Evolutionary conservation across 1,139 yeast species (phyloP).

Genomic region (Kodamaea anthophila): DNA sequence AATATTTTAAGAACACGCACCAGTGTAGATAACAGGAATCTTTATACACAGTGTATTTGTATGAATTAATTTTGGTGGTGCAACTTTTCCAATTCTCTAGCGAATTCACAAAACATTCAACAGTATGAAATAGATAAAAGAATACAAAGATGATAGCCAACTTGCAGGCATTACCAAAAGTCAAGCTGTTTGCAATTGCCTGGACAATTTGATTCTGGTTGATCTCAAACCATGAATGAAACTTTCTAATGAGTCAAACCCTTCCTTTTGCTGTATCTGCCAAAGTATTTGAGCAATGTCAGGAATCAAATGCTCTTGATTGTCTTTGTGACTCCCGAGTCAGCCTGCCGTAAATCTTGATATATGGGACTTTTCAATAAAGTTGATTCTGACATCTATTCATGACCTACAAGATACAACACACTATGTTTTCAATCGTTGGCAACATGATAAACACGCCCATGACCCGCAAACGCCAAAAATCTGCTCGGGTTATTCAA

Average conservation of each 20-base stretch:
- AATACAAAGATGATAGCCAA: too few species aligned
- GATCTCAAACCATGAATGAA: conserved; percentile 35
- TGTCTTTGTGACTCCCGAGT: conserved; percentile 66
- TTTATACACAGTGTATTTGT: too few species aligned
- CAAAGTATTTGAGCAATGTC: conserved; percentile 33
- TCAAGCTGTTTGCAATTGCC: conserved; percentile 36
- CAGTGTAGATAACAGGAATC: too few species aligned
- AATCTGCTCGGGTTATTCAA: conserved; percentile 81
- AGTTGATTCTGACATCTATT: conserved; percentile 63
- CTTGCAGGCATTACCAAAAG: conserved; percentile 36
- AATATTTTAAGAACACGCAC: too few species aligned
- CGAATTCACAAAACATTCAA: too few species aligned
- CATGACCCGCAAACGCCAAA: conserved; percentile 85
- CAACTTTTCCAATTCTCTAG: too few species aligned
- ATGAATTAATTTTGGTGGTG: too few species aligned
- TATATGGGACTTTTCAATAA: conserved; percentile 77
- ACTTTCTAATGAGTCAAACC: conserved; percentile 34
- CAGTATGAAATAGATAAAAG: too few species aligned
- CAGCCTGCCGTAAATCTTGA: conserved; percentile 70
- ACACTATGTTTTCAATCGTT: conserved; percentile 45
- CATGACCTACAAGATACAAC: conserved; percentile 64
- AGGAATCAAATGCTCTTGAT: conserved; percentile 45
- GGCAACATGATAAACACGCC: conserved; percentile 65
- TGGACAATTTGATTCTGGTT: conserved; percentile 27
- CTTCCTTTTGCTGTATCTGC: conserved; percentile 16